Percentiles rank a stretch among this genome's conserved stretches.
Evolutionary conservation across 2,329 filamentous ascomycete species (phyloP).

Genomic region (Pyrenochaeta sp.): DNA sequence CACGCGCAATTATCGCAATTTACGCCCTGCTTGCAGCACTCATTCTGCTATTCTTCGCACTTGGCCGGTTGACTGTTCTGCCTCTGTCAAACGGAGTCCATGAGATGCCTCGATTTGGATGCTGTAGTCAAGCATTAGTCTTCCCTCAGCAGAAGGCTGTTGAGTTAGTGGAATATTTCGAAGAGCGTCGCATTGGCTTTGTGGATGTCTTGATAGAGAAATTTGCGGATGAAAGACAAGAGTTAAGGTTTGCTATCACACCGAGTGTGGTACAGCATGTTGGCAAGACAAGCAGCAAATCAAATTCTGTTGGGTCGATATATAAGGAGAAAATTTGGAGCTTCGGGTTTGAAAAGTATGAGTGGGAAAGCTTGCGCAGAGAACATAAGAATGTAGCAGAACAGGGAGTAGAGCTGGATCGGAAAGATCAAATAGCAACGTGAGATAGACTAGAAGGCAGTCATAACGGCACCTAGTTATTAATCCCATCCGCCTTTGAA

Average conservation of each 20-base stretch:
- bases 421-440: no score
- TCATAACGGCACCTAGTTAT: no score
- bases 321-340: constrained; percentile 46
- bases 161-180: constrained; percentile 33
- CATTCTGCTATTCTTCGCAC: constrained; percentile 46
- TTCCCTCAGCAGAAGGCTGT: constrained; percentile 41
- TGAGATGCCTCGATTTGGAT: constrained; percentile 50
- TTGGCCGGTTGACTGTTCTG: constrained; percentile 46
- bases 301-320: constrained; percentile 24
- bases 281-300: constrained; percentile 51
- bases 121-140: constrained; percentile 53
- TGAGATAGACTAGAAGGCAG: no score
- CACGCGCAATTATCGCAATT: constrained; percentile 8
- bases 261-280: constrained; percentile 54
- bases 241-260: constrained; percentile 50
- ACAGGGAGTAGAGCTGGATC: no score
- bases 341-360: constrained; percentile 42
- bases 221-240: constrained; percentile 43
- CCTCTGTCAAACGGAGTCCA: constrained; percentile 43
- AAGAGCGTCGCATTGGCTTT: constrained; percentile 36
- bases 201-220: constrained; percentile 51
- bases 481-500: no score
- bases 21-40: not conserved
- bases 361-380: constrained; percentile 24
- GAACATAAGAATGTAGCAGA: constrained; percentile 25